Conservation (phyloP, 176 grass and related monocot species). For the Phoenix dactylifera region DNA sequence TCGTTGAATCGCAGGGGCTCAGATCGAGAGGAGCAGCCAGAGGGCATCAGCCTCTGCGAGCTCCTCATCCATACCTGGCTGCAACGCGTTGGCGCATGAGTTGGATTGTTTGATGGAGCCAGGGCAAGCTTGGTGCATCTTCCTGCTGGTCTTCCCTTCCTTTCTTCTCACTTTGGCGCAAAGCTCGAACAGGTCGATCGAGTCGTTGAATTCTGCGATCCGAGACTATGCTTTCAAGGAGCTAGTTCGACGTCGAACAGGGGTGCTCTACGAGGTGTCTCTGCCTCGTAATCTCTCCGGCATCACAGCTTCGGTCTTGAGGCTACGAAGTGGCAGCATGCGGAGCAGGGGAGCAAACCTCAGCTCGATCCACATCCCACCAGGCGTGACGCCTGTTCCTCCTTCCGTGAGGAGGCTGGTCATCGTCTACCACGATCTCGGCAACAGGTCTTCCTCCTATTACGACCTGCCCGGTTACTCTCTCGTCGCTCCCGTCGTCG, state of each 20-base stretch:
- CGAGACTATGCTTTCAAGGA: conserved; percentile 7
- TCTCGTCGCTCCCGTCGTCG: conserved; percentile 14
- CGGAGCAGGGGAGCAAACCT: conserved; percentile 5
- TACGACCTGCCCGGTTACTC: background rate
- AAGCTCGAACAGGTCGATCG: background rate
- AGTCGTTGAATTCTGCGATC: background rate
- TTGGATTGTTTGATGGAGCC: background rate
- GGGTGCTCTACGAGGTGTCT: background rate
- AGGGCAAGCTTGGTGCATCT: background rate
- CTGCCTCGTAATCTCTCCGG: conserved; percentile 12
- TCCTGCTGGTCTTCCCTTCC: background rate
- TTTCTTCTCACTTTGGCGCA: background rate
- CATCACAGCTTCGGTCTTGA: background rate
- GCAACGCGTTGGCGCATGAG: no score
- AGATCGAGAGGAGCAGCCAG: no score
- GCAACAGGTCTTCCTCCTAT: conserved; percentile 9
- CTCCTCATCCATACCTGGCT: no score
- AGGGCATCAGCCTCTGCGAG: no score
- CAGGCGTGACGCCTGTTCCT: background rate
- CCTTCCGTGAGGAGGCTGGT: conserved; percentile 12
- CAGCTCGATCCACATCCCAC: conserved; percentile 8
- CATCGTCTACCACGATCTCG: conserved; percentile 15
- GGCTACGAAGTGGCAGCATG: background rate
- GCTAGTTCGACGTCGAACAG: background rate
- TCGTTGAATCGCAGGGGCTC: no score